These are phyloP conservation scores for Colletotrichum eleusines DNA, from an alignment of 2,329 filamentous ascomycete genomes.

Conservation along the genomic window DNA sequence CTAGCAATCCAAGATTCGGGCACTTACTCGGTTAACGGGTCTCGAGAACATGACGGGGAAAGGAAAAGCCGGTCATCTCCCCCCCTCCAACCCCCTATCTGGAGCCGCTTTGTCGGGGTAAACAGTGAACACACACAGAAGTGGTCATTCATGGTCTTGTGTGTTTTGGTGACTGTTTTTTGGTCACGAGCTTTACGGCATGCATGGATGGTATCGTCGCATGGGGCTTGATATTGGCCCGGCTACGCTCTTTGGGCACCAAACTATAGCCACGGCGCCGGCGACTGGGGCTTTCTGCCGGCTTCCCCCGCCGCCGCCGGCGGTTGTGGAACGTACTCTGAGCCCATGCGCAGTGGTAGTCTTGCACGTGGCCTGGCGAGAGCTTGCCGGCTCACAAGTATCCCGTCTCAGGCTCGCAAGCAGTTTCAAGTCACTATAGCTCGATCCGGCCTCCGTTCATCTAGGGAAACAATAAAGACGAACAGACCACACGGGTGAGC, in stretches of 20 bases:
- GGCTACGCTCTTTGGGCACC: neutral
- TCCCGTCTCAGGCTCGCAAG: neutral
- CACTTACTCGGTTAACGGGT: neutral
- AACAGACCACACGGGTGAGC: neutral
- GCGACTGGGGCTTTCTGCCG: neutral
- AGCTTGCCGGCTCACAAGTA: neutral
- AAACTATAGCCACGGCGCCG: neutral
- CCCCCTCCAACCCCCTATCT: neutral
- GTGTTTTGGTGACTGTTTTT: neutral
- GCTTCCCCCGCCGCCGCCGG: neutral
- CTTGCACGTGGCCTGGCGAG: neutral
- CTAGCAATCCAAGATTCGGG: neutral
- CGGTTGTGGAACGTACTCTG: neutral
- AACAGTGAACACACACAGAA: neutral
- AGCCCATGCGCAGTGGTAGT: neutral
- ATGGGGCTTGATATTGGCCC: neutral
- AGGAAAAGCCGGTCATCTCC: neutral
- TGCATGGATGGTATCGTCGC: slow-evolving; percentile 8
- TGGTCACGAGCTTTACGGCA: slow-evolving; percentile 7
- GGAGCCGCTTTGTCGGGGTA: slow-evolving; percentile 1
- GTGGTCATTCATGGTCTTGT: neutral
- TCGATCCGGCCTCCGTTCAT: neutral
- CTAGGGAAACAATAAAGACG: neutral
- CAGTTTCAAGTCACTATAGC: neutral
- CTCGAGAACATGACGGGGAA: slow-evolving; percentile 3